Evolutionary conservation across 345 rosid genomes (phyloP).

Genomic region (Gossypium longicalyx): DNA sequence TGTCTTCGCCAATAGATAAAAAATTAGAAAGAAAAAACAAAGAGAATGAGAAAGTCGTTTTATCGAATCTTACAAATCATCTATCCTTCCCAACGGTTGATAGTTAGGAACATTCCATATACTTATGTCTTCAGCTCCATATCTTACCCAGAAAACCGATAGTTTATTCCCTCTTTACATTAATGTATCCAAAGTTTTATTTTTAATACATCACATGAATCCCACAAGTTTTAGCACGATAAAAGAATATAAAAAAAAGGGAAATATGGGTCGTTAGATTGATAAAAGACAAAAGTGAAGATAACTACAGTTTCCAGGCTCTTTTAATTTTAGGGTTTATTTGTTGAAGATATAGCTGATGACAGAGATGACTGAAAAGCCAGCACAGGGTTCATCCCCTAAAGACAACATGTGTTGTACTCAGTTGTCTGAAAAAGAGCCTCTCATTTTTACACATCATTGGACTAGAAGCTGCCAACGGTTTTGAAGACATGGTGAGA

Average conservation of each 20-base stretch:
- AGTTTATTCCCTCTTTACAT: background rate
- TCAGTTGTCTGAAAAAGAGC: constrained; percentile 3
- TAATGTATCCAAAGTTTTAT: background rate
- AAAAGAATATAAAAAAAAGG: too few relatives aligned
- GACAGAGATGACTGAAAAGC: constrained; percentile 16
- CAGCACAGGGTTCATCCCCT: constrained; percentile 43
- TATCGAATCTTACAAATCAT: constrained; percentile 20
- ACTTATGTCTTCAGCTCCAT: background rate
- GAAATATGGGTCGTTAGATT: background rate
- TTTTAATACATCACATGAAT: background rate
- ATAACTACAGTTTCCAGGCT: too few relatives aligned
- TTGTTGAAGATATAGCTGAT: background rate
- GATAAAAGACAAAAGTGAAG: background rate
- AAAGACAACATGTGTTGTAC: constrained; percentile 21
- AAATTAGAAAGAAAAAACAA: constrained; percentile 10
- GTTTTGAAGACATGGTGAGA: constrained; percentile 10
- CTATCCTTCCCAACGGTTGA: constrained; percentile 2
- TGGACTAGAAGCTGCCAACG: background rate
- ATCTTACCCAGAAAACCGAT: background rate
- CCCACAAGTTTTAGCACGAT: background rate
- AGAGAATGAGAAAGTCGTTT: constrained; percentile 20
- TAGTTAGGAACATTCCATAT: constrained; percentile 10
- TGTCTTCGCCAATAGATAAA: background rate
- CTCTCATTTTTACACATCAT: constrained; percentile 26
- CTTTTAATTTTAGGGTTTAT: background rate